Conservation (phyloP, 1,284 basidiomycete genomes). For the Schizophyllum amplum region DNA sequence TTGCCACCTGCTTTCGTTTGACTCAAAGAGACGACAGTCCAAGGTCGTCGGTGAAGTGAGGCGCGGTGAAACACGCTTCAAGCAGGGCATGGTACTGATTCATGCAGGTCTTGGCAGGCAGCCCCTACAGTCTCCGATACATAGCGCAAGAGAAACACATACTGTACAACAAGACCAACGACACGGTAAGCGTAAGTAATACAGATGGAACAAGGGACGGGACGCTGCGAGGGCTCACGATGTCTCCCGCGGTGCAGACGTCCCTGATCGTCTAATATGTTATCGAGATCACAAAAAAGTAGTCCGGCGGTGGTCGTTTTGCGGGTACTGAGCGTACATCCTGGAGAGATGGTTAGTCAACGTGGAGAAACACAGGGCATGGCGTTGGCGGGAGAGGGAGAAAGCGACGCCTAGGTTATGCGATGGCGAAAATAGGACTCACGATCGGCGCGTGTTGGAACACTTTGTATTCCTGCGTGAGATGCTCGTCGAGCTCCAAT, state of each 20-base stretch:
- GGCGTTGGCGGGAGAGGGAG: neutral
- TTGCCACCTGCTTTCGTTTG: too few species aligned
- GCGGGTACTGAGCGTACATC: conserved; percentile 84
- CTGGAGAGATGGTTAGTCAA: neutral
- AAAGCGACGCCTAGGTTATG: neutral
- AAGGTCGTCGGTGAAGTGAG: too few species aligned
- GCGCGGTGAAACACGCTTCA: too few species aligned
- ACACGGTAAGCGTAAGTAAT: neutral
- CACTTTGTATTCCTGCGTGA: conserved; percentile 88
- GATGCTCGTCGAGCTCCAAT: conserved; percentile 84
- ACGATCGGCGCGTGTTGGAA: conserved; percentile 69
- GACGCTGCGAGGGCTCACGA: neutral
- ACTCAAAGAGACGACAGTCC: too few species aligned
- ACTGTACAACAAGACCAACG: too few species aligned
- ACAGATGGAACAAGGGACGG: neutral
- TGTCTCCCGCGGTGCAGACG: too few species aligned
- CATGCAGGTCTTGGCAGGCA: too few species aligned
- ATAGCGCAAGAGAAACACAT: neutral
- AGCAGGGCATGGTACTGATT: too few species aligned
- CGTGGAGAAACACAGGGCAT: too few species aligned
- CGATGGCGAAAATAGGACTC: neutral
- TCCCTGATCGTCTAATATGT: too few species aligned
- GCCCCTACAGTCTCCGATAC: neutral
- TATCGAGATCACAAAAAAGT: conserved; percentile 49
- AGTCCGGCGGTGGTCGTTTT: conserved; percentile 83